A percentile compares a stretch with the other conserved stretches of the same genome.
phyloP scores from a whole-genome alignment of 352 stramenopile species.

The Pythium periplocum region DNA sequence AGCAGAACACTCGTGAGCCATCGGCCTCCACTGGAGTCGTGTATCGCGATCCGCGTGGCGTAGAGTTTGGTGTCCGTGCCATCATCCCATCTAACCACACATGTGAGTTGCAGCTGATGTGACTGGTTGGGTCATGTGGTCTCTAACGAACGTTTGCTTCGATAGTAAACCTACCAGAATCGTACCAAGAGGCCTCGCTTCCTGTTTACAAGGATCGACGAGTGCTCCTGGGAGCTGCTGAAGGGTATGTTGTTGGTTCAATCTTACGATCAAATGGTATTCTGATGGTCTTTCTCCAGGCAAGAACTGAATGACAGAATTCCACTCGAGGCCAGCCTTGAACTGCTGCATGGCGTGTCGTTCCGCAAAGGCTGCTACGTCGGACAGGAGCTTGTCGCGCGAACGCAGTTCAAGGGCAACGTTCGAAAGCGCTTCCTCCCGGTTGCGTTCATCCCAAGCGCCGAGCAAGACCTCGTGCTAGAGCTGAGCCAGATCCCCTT shows the following conservation, averaged over 20 bases:
- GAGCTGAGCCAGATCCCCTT: conserved; percentile 50
- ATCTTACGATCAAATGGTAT: conserved; percentile 11
- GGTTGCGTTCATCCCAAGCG: conserved; percentile 54
- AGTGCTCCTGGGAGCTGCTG: conserved; percentile 60
- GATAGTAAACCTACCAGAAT: conserved; percentile 46
- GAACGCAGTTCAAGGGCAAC: conserved; percentile 91
- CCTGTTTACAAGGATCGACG: conserved; percentile 52
- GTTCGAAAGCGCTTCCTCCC: conserved; percentile 80
- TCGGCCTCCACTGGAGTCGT: conserved; percentile 28
- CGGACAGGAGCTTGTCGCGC: conserved; percentile 92
- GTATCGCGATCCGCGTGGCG: conserved; percentile 57
- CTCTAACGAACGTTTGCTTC: too few species aligned
- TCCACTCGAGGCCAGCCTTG: conserved; percentile 91
- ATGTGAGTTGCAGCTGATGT: conserved; percentile 15
- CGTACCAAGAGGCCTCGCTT: conserved; percentile 38
- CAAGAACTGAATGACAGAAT: conserved; percentile 80
- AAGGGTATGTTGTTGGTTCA: conserved; percentile 59
- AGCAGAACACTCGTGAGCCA: conserved; percentile 29
- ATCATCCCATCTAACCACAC: conserved; percentile 35
- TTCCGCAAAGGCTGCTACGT: conserved; percentile 96
- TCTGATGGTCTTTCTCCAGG: conserved; percentile 20
- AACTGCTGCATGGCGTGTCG: conserved; percentile 85
- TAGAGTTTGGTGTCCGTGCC: conserved; percentile 56
- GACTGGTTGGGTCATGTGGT: neutral
- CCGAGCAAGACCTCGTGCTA: conserved; percentile 43